A percentile compares a stretch with the other conserved stretches of the same genome.
phyloP scores from a whole-genome alignment of 1,139 yeast genomes.

The Keqinozyma sinolaborantium region DNA sequence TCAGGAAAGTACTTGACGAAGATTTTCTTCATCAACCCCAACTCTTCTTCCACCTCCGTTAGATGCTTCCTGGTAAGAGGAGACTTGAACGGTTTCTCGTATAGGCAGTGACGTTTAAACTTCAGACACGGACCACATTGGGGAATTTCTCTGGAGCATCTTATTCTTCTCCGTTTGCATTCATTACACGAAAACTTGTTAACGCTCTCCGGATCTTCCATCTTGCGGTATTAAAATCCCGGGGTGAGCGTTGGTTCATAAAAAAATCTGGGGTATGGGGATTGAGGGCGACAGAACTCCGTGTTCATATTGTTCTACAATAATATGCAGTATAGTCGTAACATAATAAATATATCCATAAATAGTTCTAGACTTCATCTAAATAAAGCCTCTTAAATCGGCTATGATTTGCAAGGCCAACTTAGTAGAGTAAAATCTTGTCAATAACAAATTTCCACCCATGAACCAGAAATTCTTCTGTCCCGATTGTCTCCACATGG shows the following conservation, averaged over 20 bases:
- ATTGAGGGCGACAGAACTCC: too few species aligned
- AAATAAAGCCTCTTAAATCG: conserved; percentile 9
- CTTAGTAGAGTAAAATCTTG: conserved; percentile 30
- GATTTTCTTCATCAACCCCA: conserved; percentile 7
- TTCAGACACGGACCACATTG: conserved; percentile 12
- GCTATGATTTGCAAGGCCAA: conserved; percentile 31
- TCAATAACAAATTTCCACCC: conserved; percentile 36
- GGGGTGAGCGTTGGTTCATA: too few species aligned
- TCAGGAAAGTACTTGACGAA: conserved; percentile 8
- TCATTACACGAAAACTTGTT: conserved; percentile 15
- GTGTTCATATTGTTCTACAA: too few species aligned
- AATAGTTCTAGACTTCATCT: too few species aligned
- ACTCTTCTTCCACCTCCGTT: conserved; percentile 17
- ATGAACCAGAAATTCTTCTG: conserved; percentile 33
- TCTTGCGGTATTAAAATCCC: too few species aligned
- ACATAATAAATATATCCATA: too few species aligned
- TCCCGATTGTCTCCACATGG: conserved; percentile 34
- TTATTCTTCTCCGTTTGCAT: conserved; percentile 14
- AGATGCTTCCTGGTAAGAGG: conserved; percentile 17
- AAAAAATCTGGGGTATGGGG: too few species aligned
- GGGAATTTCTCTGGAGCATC: conserved; percentile 16
- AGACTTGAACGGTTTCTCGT: conserved; percentile 13
- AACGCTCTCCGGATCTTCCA: too few species aligned
- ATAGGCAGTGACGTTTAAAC: conserved; percentile 15
- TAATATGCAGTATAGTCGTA: too few species aligned